Evolutionary conservation across 164 flowering plant genomes (phyloP).

Genomic region (Vitis rupestris): DNA sequence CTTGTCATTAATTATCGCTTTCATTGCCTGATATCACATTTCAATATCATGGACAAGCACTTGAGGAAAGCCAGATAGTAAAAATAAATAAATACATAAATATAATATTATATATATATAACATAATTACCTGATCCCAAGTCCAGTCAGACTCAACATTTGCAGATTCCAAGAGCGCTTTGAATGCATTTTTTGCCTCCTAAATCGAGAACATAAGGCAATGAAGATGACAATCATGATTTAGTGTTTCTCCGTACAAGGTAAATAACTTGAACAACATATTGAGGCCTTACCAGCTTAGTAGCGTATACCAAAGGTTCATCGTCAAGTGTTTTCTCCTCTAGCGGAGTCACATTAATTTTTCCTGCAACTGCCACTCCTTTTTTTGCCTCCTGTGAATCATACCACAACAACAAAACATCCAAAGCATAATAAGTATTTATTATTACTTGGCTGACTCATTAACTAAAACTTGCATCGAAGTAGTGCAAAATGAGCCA

Average conservation of each 20-base stretch:
- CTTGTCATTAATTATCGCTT: conserved; percentile 86
- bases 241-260: neutral
- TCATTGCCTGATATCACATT: conserved; percentile 64
- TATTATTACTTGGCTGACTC: neutral
- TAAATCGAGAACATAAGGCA: conserved; percentile 15
- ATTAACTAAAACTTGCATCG: neutral
- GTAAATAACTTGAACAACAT: neutral
- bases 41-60: conserved; percentile 3
- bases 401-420: conserved; percentile 1
- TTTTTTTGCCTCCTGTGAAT: conserved; percentile 64
- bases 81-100: neutral
- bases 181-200: conserved; percentile 97
- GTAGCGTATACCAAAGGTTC: conserved; percentile 76
- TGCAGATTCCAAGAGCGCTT: conserved; percentile 81
- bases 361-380: conserved; percentile 75
- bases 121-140: conserved; percentile 88
- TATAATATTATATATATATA: neutral
- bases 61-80: neutral
- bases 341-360: conserved; percentile 47
- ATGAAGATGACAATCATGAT: no score
- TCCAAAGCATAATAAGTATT: neutral
- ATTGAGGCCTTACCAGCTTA: conserved; percentile 58
- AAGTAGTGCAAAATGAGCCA: no score
- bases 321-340: conserved; percentile 74
- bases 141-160: conserved; percentile 95